Evolutionary conservation across 2,329 filamentous ascomycete species (phyloP), one percentile per base, ranked within the genome.

Genomic region (Dissoconium aciculare): DNA sequence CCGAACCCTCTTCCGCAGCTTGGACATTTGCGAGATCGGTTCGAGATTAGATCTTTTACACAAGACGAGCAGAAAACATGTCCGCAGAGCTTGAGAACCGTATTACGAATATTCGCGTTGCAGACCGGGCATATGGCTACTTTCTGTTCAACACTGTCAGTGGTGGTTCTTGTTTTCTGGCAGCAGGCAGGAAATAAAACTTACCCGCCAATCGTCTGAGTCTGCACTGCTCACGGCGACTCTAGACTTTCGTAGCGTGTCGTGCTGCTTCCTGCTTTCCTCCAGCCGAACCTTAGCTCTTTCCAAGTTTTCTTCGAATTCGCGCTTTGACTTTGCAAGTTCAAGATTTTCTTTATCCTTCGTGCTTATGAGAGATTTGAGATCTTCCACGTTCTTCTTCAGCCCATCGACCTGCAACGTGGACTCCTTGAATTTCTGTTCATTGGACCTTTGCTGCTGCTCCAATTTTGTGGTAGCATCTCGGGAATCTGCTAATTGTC

Each of bases 1-100:
- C 92, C 87, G 53, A 98, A 98, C 3, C 82, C 74, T 57, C 79
- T 80, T 47, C 79, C 83, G 64, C 91, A 98, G 45, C 82, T 87
- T 3, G 89, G 89, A 50, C 89, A 98, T 56, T 95, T 95, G 43
- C 89, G 72, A 60, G 87, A 85, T 19, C 89, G 79, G 49, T 89
- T 92, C 27, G 73, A 74, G 38, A 94, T 74, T 34, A 89, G 76
- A 49, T 91, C 79, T 41, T 93, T 82, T 14, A 95, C 79, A 52
- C 89, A 98, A 28, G 74, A 69, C 50, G 77, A 76, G 67, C 89
- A 98, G 56, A 95, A 93, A 28, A 92, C 71, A 55, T 98, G 89
- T 2, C 89, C 89, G 54, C 89, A 98, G 1, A 81, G 84, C 59
- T 89, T 91, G 54, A 98, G 69, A 6, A 78, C 78, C 1, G 85